Conservation (phyloP, 164 flowering plant species). For the Sextonia rubra region DNA sequence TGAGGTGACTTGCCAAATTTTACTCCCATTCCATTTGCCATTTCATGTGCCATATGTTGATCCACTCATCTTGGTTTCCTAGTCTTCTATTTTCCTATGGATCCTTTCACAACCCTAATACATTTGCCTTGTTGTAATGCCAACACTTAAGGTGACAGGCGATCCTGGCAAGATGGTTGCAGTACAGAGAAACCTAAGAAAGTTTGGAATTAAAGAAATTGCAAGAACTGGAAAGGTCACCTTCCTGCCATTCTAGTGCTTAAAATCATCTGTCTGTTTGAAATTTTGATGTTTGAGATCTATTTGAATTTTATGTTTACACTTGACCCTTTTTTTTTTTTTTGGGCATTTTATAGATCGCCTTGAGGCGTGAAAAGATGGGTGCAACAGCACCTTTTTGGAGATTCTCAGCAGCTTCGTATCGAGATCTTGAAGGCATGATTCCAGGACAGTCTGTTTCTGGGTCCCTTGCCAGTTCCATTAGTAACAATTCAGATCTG, state of each 20-base stretch:
- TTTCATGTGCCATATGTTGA: not conserved
- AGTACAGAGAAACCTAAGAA: slow-evolving; percentile 61
- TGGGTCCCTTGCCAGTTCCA: slow-evolving; percentile 13
- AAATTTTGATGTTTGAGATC: too few species aligned
- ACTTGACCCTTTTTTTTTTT: not conserved
- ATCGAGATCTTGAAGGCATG: slow-evolving; percentile 75
- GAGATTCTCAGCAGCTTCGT: slow-evolving; percentile 95
- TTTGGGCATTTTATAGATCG: slow-evolving; percentile 56
- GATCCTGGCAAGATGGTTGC: slow-evolving; percentile 99
- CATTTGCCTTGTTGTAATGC: not conserved
- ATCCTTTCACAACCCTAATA: not conserved
- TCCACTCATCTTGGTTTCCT: not conserved
- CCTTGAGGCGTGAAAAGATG: slow-evolving; percentile 83
- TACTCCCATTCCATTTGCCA: not conserved
- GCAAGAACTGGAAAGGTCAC: slow-evolving; percentile 96
- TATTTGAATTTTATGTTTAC: not conserved
- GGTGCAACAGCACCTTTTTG: slow-evolving; percentile 95
- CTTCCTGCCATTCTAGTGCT: not conserved
- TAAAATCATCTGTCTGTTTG: too few species aligned
- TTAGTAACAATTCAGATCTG: slow-evolving; percentile 20
- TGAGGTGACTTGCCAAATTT: slow-evolving; percentile 48
- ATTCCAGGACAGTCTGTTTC: slow-evolving; percentile 24
- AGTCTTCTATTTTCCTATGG: not conserved
- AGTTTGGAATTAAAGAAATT: slow-evolving; percentile 85
- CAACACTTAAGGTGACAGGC: slow-evolving; percentile 73